Base-by-base conservation (phyloP, 306 rosid genomes). In the Vachellia pachyceras region DNA sequence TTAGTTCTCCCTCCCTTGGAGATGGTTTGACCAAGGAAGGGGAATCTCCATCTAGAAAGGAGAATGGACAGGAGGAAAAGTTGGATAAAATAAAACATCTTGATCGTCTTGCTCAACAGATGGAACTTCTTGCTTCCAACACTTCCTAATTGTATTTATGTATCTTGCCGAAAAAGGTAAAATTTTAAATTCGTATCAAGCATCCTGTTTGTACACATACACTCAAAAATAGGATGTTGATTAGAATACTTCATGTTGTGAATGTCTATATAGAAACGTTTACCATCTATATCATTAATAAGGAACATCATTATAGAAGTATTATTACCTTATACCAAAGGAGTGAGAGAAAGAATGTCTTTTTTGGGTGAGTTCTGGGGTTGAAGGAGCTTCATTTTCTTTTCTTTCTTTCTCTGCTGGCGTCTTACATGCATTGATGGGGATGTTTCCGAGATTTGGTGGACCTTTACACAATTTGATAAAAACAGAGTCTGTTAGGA, bases 61-160 rank as follows among this genome's bases (percentile, higher is more conserved):
- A 84, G 72, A 84, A 69, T 83, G 82, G 80, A 66, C 87, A 76
- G 87, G 89, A 76, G 87, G 89, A 84, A 72, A 88, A 80, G 25
- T 64, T 75, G 87, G 90, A 88, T 63, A 88, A 85, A 78, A 80
- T 64, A 83, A 91, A 84, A 23, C 79, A 80, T 49, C 58, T 87
- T 80, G 89, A 83, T 74, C 76, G 75, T 80, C 89, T 93, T 73
- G 80, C 97, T 35, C 90, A 90, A 82, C 90, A 89, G 78, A 84
- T 90, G 91, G 94, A 88, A 80, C 88, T 91, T 73, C 89, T 90
- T 77, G 87, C 91, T 64, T 87, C 92, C 0, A 72, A 80, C 58
- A 74, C 85, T 69, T 75, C 54, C 46, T 85, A 82, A 65, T 52
- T 88, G 80, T 85, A 84, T 72, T 74, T 82, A 77, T 68, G 83